Evolutionary conservation across 2,329 filamentous ascomycete genomes (phyloP).

Genomic region (Teratosphaeria pseudoeucalypti): DNA sequence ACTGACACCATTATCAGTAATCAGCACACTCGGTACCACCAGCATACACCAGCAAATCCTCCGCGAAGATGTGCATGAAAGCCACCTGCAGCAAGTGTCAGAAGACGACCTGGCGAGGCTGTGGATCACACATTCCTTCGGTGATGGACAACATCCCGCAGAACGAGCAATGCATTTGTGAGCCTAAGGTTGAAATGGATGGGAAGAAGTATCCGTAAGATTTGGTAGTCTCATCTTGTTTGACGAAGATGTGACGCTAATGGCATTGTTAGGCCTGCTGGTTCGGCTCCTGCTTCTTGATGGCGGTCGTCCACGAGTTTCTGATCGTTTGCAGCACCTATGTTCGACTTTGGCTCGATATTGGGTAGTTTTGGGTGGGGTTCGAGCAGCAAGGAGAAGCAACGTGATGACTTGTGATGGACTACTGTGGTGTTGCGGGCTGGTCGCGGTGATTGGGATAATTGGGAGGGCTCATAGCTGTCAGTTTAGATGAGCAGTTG

Average conservation of each 20-base stretch:
- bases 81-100: constrained; percentile 53
- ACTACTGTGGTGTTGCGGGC: background rate
- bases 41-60: too few relatives aligned
- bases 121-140: constrained; percentile 39
- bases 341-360: background rate
- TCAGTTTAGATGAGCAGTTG: background rate
- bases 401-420: constrained; percentile 15
- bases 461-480: background rate
- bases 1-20: too few relatives aligned
- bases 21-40: too few relatives aligned
- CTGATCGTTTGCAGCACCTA: constrained; percentile 1
- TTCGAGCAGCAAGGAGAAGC: background rate
- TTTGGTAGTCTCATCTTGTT: background rate
- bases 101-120: constrained; percentile 37
- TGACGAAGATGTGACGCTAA: background rate
- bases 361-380: background rate
- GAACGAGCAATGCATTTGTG: constrained; percentile 54
- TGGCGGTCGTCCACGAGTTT: background rate
- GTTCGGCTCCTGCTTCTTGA: constrained; percentile 13
- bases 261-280: constrained; percentile 39
- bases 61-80: constrained; percentile 51
- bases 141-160: constrained; percentile 53
- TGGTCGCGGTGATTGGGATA: background rate
- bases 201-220: constrained; percentile 49
- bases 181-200: constrained; percentile 50